These are phyloP conservation scores for Sugiyamaella pinicola DNA, from an alignment of 1,139 yeast genomes.

Conservation along the genomic window DNA sequence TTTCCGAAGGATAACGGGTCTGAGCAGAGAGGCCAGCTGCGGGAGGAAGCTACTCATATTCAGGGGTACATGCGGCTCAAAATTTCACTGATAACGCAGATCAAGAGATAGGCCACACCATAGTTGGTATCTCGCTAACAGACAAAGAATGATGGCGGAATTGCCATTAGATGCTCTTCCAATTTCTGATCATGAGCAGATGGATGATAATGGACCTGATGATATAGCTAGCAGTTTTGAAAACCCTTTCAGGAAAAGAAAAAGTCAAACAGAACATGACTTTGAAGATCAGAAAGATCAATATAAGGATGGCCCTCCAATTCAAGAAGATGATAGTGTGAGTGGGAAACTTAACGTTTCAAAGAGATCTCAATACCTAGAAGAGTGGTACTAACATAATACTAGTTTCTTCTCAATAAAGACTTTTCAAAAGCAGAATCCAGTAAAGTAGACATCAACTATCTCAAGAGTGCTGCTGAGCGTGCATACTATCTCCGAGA, in stretches of 20 bases:
- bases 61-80: slow-evolving; percentile 6
- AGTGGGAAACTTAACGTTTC: neutral
- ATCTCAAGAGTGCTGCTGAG: slow-evolving; percentile 41
- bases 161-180: neutral
- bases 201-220: neutral
- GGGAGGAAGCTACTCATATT: no score
- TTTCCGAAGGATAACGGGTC: no score
- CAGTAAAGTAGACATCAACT: slow-evolving; percentile 36
- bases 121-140: neutral
- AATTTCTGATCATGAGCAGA: slow-evolving; percentile 5
- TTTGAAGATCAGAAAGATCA: slow-evolving; percentile 34
- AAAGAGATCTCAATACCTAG: neutral
- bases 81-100: neutral
- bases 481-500: slow-evolving; percentile 39
- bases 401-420: slow-evolving; percentile 29
- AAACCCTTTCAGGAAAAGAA: slow-evolving; percentile 29
- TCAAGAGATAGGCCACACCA: neutral
- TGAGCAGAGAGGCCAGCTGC: no score
- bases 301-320: slow-evolving; percentile 38
- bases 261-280: slow-evolving; percentile 41
- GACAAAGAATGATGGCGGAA: neutral
- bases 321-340: slow-evolving; percentile 31
- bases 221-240: neutral
- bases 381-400: neutral
- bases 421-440: slow-evolving; percentile 21